Conservation (phyloP, 163 green algal species). For the Chloromonas sp. region DNA sequence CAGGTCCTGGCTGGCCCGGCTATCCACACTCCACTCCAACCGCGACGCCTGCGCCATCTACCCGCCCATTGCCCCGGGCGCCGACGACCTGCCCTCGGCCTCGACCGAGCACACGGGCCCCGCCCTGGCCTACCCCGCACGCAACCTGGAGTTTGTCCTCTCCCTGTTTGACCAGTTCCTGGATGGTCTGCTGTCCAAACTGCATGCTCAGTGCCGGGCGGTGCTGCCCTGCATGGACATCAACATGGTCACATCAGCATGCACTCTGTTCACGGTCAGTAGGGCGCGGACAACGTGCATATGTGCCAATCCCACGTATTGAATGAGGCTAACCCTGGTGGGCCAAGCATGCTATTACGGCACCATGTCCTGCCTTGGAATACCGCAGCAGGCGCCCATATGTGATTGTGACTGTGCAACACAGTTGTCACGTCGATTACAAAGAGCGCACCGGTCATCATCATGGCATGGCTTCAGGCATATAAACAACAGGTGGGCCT, state of each 20-base stretch:
- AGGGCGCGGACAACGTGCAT: not conserved
- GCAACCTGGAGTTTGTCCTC: slow-evolving; percentile 18
- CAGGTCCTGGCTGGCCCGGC: slow-evolving; percentile 27
- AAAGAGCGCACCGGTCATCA: too few relatives aligned
- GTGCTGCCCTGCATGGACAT: slow-evolving; percentile 54
- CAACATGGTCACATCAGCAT: slow-evolving; percentile 43
- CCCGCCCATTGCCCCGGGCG: not conserved
- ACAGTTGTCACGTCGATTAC: too few relatives aligned
- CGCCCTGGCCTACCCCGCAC: not conserved
- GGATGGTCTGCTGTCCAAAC: slow-evolving; percentile 32
- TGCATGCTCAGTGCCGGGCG: slow-evolving; percentile 15
- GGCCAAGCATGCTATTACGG: too few relatives aligned
- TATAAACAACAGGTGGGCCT: too few relatives aligned
- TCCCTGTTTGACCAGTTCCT: slow-evolving; percentile 34
- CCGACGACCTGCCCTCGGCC: not conserved
- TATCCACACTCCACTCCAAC: not conserved
- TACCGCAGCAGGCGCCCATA: too few relatives aligned
- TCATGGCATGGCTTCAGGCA: too few relatives aligned
- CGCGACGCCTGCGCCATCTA: slow-evolving; percentile 4
- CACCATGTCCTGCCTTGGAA: too few relatives aligned
- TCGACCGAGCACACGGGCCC: not conserved
- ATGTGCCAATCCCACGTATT: too few relatives aligned
- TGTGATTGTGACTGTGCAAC: too few relatives aligned
- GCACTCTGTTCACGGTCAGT: slow-evolving; percentile 12
- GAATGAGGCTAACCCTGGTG: too few relatives aligned